These are phyloP conservation scores for Acanthamoeba lenticulata DNA, from an alignment of 208 protist genomes.

Conservation along the genomic window DNA sequence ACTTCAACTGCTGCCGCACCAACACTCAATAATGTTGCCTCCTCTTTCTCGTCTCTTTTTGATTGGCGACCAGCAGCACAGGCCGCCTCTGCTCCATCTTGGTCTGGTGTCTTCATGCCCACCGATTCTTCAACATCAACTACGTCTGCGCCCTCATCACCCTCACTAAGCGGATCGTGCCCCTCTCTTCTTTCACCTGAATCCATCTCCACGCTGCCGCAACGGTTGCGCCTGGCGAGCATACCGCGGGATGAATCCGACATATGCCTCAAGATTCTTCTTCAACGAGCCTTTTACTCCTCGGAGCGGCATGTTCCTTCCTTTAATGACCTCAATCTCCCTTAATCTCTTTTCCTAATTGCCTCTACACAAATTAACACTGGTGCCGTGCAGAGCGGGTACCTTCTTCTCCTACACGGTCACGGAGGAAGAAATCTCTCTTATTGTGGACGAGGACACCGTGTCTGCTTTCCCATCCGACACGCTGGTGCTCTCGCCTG, in stretches of 20 bases:
- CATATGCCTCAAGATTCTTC: constrained; percentile 1
- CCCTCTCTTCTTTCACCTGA: constrained; percentile 2
- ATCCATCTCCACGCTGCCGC: constrained; percentile 43
- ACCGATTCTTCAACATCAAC: neutral
- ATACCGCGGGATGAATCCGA: constrained; percentile 28
- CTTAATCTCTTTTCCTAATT: no score
- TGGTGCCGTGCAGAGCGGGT: neutral
- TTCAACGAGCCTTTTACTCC: constrained; percentile 47
- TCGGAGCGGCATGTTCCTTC: neutral
- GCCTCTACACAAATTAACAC: no score
- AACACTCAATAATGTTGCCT: no score
- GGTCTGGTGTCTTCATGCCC: neutral
- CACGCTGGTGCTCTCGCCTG: constrained; percentile 17
- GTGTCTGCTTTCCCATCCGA: constrained; percentile 5
- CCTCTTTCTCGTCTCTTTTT: neutral
- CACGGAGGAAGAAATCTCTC: constrained; percentile 61
- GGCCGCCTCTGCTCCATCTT: neutral
- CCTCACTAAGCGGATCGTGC: neutral
- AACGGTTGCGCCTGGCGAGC: constrained; percentile 24
- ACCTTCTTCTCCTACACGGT: constrained; percentile 65
- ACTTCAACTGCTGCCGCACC: neutral
- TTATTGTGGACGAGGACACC: constrained; percentile 49
- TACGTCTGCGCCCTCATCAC: neutral
- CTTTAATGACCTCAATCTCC: no score
- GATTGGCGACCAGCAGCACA: constrained; percentile 1